Conservation (phyloP, 208 protist species). For the Tetramitus jugosus region DNA sequence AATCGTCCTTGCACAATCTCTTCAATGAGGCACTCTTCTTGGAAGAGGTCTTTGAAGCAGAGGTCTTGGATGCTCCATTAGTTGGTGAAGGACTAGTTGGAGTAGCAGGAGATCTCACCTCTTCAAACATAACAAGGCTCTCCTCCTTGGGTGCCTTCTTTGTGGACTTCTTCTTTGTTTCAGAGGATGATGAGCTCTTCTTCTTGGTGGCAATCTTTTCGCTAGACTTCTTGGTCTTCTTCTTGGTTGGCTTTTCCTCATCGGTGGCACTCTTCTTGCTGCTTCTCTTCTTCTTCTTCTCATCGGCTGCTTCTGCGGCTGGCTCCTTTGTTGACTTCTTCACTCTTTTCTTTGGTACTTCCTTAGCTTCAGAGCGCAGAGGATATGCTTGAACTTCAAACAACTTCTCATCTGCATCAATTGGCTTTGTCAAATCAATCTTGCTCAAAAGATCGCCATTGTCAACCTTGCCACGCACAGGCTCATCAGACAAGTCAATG, state of each 20-base stretch:
- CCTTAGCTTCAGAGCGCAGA: neutral
- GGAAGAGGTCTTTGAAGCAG: neutral
- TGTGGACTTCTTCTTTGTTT: neutral
- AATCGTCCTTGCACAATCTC: neutral
- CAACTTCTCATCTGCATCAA: neutral
- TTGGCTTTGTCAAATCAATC: conserved; percentile 7
- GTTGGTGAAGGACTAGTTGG: neutral
- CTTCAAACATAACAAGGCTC: neutral
- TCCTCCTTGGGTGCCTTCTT: neutral
- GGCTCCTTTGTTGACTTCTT: conserved; percentile 2
- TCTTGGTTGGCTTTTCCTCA: neutral
- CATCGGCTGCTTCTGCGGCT: neutral
- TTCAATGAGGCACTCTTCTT: neutral
- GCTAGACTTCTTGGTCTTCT: neutral
- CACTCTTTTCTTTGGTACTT: neutral
- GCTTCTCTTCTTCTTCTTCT: neutral
- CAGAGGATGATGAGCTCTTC: neutral
- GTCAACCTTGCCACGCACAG: neutral
- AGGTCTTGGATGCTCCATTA: neutral
- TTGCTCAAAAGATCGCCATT: neutral
- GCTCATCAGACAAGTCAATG: neutral
- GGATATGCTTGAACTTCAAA: conserved; percentile 2
- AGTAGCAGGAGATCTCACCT: neutral
- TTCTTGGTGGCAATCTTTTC: neutral
- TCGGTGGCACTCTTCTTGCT: neutral